A percentile compares a stretch with the other conserved stretches of the same genome.
These are phyloP conservation scores for Ilyonectria sp. DNA, from an alignment of 2,329 filamentous ascomycete genomes.

Conservation along the genomic window DNA sequence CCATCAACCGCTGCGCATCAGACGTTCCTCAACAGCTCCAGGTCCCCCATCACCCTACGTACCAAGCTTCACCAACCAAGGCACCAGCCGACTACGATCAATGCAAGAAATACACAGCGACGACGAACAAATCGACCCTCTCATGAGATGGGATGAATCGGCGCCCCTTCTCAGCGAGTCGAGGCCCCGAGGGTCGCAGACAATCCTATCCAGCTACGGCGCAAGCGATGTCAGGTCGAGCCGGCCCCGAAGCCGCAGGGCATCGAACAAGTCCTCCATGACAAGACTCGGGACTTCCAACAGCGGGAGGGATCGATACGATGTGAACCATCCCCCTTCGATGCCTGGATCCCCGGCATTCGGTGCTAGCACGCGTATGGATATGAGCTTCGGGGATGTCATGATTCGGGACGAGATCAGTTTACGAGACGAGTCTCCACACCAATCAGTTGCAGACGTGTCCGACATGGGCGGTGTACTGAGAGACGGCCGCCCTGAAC, in stretches of 20 bases:
- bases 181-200: conserved; percentile 42
- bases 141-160: conserved; percentile 61
- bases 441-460: conserved; percentile 46
- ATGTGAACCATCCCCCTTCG: conserved; percentile 79
- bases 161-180: conserved; percentile 67
- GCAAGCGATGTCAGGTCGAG: conserved; percentile 56
- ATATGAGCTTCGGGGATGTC: conserved; percentile 76
- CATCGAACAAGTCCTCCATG: conserved; percentile 68
- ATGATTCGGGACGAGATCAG: conserved; percentile 79
- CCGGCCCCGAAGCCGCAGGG: conserved; percentile 59
- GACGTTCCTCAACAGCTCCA: conserved; percentile 70
- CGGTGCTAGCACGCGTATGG: conserved; percentile 63
- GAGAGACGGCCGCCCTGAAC: conserved; percentile 50
- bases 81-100: conserved; percentile 54
- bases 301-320: conserved; percentile 64
- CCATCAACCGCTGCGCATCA: conserved; percentile 74
- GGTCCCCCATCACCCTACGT: conserved; percentile 54
- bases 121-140: conserved; percentile 65
- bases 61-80: conserved; percentile 47
- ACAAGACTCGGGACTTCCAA: conserved; percentile 56
- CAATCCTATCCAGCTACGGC: conserved; percentile 58
- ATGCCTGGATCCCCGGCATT: conserved; percentile 74
- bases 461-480: conserved; percentile 48
- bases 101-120: conserved; percentile 56
- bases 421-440: conserved; percentile 52